Percentiles rank a stretch among this genome's conserved stretches.
Conservation (phyloP, 805 yeast genomes). For the Schwanniomyces polymorphus region DNA sequence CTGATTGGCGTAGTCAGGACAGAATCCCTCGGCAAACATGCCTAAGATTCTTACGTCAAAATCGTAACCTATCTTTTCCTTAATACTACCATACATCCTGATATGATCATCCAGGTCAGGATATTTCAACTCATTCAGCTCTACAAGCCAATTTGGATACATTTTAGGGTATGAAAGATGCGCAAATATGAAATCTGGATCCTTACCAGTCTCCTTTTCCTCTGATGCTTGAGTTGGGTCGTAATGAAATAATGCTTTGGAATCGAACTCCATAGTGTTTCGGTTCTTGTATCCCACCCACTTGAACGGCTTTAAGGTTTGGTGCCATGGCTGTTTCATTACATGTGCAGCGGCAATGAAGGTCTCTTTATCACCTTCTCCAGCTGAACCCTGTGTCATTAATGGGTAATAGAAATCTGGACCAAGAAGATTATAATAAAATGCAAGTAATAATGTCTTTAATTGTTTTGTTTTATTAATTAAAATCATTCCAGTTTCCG, state of each 20-base stretch:
- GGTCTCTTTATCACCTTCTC: conserved; percentile 82
- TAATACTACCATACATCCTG: conserved; percentile 36
- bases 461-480: conserved; percentile 61
- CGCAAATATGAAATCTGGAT: conserved; percentile 42
- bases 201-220: conserved; percentile 2
- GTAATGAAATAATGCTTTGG: conserved; percentile 39
- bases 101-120: conserved; percentile 32
- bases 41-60: conserved; percentile 41
- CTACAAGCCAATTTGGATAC: conserved; percentile 32
- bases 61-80: conserved; percentile 41
- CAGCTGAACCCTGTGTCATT: conserved; percentile 70
- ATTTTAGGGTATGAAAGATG: conserved; percentile 60
- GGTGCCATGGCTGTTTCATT: conserved; percentile 50
- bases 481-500: conserved; percentile 71
- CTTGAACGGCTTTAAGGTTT: conserved; percentile 43
- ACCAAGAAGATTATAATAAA: conserved; percentile 66
- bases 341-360: conserved; percentile 68
- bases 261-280: conserved; percentile 23
- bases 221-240: conserved; percentile 35
- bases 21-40: conserved; percentile 37
- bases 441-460: conserved; percentile 55
- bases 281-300: conserved; percentile 37
- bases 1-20: conserved; percentile 32
- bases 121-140: conserved; percentile 37
- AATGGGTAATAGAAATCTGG: conserved; percentile 67